These are phyloP conservation scores for Rhypophila decipiens DNA, from an alignment of 495 filamentous ascomycete species.

Conservation along the genomic window DNA sequence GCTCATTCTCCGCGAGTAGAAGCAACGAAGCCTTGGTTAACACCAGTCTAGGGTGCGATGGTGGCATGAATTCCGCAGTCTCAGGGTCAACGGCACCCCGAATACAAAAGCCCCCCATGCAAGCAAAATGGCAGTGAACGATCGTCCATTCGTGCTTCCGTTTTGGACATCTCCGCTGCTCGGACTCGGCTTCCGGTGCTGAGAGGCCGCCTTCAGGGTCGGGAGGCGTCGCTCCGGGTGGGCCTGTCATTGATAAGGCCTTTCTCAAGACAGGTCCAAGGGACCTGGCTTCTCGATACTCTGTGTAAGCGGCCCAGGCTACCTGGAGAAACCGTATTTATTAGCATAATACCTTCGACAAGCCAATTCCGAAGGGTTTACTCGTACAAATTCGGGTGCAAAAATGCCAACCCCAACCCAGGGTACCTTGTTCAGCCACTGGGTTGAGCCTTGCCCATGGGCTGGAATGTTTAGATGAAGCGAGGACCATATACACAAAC, in stretches of 20 bases:
- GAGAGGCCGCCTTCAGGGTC: not conserved
- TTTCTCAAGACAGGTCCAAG: no score
- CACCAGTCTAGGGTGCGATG: no score
- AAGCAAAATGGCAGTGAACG: not conserved
- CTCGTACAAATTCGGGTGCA: not conserved
- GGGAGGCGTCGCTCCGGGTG: not conserved
- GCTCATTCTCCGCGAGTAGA: not conserved
- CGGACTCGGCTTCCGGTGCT: no score
- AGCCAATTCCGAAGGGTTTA: not conserved
- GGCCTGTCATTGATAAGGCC: no score
- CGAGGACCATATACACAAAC: not conserved
- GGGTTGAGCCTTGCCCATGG: not conserved
- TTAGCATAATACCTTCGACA: not conserved
- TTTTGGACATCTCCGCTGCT: not conserved
- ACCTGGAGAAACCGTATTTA: not conserved
- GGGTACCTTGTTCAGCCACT: not conserved
- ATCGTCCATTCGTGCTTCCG: not conserved
- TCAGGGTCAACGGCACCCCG: not conserved
- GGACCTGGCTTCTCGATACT: not conserved
- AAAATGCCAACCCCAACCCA: not conserved
- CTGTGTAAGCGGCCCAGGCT: not conserved
- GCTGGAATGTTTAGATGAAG: slow-evolving; percentile 1
- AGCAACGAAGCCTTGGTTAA: not conserved
- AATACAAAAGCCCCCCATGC: not conserved
- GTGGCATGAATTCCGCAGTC: no score